Base-by-base conservation (phyloP, 148 eudicot genomes). In the Simmondsia chinensis region DNA sequence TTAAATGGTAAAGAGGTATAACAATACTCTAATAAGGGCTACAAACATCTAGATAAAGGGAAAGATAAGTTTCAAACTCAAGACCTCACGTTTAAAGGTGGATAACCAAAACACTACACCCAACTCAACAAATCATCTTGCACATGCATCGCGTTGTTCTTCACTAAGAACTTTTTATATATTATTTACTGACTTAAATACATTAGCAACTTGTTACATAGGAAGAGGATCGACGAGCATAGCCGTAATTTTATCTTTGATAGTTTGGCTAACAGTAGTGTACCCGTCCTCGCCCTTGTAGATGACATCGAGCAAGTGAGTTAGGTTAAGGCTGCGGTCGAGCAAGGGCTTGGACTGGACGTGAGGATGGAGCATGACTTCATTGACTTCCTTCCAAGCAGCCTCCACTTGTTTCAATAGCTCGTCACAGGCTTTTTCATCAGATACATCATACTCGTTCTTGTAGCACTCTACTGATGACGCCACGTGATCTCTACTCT, bases 261-360 rank as follows among this genome's bases (percentile, higher is more conserved):
- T 16, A 11, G 44, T 35, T 16, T 46, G 37, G 20, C 43, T 52
- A 16, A 54, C 58, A 7, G 33, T 16, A 0, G 82, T 75, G 32
- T 60, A 82, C 3, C 69, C 63, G 46, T 82, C 93, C 42, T 39
- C 64, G 5, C 53, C 71, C 4, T 58, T 58, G 39, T 72, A 78
- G 0, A 82, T 23, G 11, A 72, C 59, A 50, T 72, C 24, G 0
- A 67, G 60, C 3, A 60, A 46, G 0, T 75, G 52, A 33, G 63
- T 56, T 2, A 56, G 23, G 44, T 82, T 77, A 7, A 69, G 30
- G 20, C 69, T 37, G 3, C 57, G 63, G 35, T 40, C 24, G 9
- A 74, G 34, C 1, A 66, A 36, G 32, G 64, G 63, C 35, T 39
- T 69, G 5, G 75, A 61, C 14, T 65, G 50, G 14, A 11, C 19